phyloP scores from a whole-genome alignment of 2,329 filamentous ascomycete species.

The Ascosphaera aggregata region DNA sequence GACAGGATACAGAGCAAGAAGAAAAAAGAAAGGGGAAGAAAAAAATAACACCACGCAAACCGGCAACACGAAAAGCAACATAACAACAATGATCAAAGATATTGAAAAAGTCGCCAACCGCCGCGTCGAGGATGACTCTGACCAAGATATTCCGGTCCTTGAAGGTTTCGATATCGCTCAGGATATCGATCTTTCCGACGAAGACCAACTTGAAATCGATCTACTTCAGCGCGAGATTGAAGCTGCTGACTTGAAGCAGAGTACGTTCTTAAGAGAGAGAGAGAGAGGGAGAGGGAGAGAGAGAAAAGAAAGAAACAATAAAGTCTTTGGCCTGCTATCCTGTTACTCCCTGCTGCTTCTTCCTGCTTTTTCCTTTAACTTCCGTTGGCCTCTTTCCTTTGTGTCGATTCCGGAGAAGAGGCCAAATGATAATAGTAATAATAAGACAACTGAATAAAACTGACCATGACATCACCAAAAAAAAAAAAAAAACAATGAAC shows the following conservation, averaged over 20 bases:
- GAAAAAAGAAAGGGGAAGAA: background rate
- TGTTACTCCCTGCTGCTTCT: background rate
- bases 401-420: background rate
- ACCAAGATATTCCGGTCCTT: conserved; percentile 9
- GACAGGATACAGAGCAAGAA: background rate
- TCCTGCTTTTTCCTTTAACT: background rate
- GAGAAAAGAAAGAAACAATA: too few relatives aligned
- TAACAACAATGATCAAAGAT: conserved; percentile 2
- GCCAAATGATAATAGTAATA: conserved; percentile 5
- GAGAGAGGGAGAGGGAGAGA: too few relatives aligned
- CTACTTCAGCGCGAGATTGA: conserved; percentile 68
- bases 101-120: conserved; percentile 1
- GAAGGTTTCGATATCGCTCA: conserved; percentile 9
- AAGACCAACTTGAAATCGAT: conserved; percentile 37
- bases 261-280: conserved; percentile 31
- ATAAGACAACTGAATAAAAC: conserved; percentile 3
- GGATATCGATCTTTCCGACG: conserved; percentile 15
- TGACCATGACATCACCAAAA: conserved; percentile 1
- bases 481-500: conserved; percentile 4
- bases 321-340: background rate
- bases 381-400: conserved; percentile 3
- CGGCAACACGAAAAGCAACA: background rate
- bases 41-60: background rate
- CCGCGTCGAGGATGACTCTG: conserved; percentile 2
- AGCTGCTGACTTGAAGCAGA: conserved; percentile 57